Conservation (phyloP, 2,329 filamentous ascomycete species). For the Diaporthe sp. region DNA sequence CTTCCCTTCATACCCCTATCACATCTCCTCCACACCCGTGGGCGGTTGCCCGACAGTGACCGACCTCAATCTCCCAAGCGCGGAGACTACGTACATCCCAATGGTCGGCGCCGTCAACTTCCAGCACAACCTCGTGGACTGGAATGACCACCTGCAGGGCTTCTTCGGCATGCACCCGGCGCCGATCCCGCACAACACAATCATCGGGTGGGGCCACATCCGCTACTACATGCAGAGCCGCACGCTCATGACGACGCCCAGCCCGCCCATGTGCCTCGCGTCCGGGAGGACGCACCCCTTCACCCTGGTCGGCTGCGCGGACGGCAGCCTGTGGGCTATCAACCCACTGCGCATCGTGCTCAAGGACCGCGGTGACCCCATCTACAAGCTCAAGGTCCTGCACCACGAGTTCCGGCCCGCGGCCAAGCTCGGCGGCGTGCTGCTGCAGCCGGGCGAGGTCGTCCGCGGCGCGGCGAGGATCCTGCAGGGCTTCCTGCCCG, state of each 20-base stretch:
- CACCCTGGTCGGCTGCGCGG: conserved; percentile 65
- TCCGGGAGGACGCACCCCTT: conserved; percentile 67
- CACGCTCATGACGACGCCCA: conserved; percentile 64
- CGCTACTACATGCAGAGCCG: conserved; percentile 67
- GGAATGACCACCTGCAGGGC: conserved; percentile 68
- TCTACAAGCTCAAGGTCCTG: conserved; percentile 61
- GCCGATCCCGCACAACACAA: conserved; percentile 65
- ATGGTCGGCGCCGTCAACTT: conserved; percentile 62
- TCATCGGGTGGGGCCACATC: conserved; percentile 66
- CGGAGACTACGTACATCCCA: conserved; percentile 67
- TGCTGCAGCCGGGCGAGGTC: conserved; percentile 34
- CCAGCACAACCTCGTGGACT: conserved; percentile 66
- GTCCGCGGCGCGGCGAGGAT: conserved; percentile 65
- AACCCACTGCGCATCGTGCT: conserved; percentile 61
- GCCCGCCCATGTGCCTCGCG: conserved; percentile 64
- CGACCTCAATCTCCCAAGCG: conserved; percentile 66
- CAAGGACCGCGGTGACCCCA: conserved; percentile 54
- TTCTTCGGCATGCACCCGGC: conserved; percentile 67
- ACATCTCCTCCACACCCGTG: conserved; percentile 68
- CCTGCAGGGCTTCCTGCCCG: conserved; percentile 64
- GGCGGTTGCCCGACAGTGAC: conserved; percentile 67
- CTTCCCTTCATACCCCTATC: conserved; percentile 68
- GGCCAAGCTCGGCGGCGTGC: conserved; percentile 33
- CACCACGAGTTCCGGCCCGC: conserved; percentile 66
- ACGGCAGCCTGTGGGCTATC: conserved; percentile 66